These are phyloP conservation scores for Sphenostylis stenocarpa DNA, from an alignment of 306 rosid species.

Conservation along the genomic window DNA sequence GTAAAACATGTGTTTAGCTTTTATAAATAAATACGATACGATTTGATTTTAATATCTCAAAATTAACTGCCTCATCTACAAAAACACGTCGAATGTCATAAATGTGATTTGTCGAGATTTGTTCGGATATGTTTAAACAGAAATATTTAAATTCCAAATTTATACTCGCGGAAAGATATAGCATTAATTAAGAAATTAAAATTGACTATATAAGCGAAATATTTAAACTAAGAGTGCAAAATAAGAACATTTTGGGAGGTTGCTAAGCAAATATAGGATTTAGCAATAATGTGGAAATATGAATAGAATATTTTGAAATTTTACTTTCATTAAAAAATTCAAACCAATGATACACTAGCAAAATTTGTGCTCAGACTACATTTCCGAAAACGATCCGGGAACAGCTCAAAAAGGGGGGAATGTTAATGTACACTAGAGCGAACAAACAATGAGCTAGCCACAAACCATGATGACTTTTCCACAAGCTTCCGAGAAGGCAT, in stretches of 20 bases:
- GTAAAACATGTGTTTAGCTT: not conserved
- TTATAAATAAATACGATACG: not conserved
- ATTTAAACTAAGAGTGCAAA: too few relatives aligned
- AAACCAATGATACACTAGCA: constrained; percentile 30
- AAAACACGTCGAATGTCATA: too few relatives aligned
- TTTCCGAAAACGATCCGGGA: constrained; percentile 19
- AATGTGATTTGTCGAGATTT: not conserved
- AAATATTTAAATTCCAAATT: not conserved
- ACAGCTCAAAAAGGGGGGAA: constrained; percentile 16
- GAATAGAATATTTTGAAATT: not conserved
- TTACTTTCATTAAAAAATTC: constrained; percentile 8
- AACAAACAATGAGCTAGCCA: constrained; percentile 3
- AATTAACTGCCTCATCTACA: too few relatives aligned
- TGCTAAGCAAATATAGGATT: too few relatives aligned
- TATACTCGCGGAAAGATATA: not conserved
- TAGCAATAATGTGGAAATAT: too few relatives aligned
- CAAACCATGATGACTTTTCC: not conserved
- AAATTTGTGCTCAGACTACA: constrained; percentile 28
- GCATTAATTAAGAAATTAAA: not conserved
- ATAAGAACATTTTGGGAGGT: too few relatives aligned
- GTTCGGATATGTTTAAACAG: not conserved
- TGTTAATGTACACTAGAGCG: constrained; percentile 30
- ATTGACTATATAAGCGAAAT: too few relatives aligned
- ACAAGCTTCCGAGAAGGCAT: constrained; percentile 10
- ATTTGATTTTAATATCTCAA: too few relatives aligned